Evolutionary conservation across 805 yeast species (phyloP), one percentile per base, ranked within the genome.

Genomic region (Starmerella riodocensis): DNA sequence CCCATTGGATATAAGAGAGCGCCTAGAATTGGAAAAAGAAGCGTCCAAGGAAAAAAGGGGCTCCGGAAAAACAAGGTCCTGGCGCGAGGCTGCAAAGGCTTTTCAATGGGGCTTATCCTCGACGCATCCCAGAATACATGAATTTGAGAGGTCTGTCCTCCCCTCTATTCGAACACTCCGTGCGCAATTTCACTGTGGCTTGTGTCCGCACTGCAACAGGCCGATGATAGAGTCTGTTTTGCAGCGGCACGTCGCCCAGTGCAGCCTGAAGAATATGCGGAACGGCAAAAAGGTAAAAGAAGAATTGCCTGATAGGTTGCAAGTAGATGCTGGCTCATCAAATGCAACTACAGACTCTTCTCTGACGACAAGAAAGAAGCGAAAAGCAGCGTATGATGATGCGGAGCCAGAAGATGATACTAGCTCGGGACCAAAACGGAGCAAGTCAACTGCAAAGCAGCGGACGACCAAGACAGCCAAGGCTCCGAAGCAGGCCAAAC

Each of bases 191-290:
- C 51, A 47, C 32, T 52, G 53, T 31, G 39, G 37, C 18, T 24
- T 58, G 7, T 59, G 63, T 35, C 44, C 50, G 14, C 49, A 43
- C 29, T 59, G 63, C 38, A 20, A 39, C 5, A 48, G 61, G 32
- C 63, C 63, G 1, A 21, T 49, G 19, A 37, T 58, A 12, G 44
- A 34, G 19, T 32, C 43, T 3, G 51, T 50, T 20, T 27, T 54
- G 27, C 40, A 37, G 24, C 36, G 38, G 24, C 62, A 58, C 37
- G 23, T 46, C 18, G 41, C 32, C 6, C 44, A 35, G 19, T 51
- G 54, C 41, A 26, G n/a, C n/a, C n/a, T n/a, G n/a, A n/a, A n/a
- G n/a, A n/a, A n/a, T n/a, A n/a, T n/a, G n/a, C n/a, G n/a, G n/a
- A n/a, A n/a, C n/a, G n/a, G n/a, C n/a, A n/a, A n/a, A n/a, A n/a